Percentiles rank a stretch among this genome's conserved stretches.
phyloP scores from a whole-genome alignment of 2,329 filamentous ascomycete species.

The Diplocarpon mali region DNA sequence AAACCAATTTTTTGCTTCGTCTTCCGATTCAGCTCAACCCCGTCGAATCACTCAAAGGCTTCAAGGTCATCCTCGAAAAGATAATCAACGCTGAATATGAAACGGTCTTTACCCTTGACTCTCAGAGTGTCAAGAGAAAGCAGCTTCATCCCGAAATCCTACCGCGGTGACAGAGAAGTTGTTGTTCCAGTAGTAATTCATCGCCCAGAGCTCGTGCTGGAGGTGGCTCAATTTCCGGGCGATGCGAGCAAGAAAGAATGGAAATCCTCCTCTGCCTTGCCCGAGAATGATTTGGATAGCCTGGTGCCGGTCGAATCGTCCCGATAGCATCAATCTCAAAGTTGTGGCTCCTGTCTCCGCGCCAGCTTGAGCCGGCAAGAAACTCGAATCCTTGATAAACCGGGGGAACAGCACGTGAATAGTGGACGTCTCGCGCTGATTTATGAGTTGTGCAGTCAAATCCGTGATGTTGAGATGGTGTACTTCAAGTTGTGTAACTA shows the following conservation, averaged over 20 bases:
- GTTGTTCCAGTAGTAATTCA: background rate
- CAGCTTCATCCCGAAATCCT: background rate
- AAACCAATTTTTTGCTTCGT: background rate
- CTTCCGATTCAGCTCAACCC: background rate
- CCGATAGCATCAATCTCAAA: conserved; percentile 1
- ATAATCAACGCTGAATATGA: conserved; percentile 2
- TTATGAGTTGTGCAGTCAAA: too few relatives aligned
- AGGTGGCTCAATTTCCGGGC: background rate
- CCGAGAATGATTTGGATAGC: conserved; percentile 2
- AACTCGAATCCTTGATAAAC: background rate
- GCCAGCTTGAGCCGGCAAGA: background rate
- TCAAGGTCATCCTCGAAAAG: background rate
- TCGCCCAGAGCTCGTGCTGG: background rate
- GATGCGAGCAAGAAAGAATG: background rate
- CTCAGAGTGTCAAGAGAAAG: background rate
- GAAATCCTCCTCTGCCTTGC: background rate
- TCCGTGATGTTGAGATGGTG: too few relatives aligned
- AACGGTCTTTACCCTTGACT: background rate
- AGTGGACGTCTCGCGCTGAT: too few relatives aligned
- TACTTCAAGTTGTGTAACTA: too few relatives aligned
- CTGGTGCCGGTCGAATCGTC: background rate
- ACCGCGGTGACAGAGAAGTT: background rate
- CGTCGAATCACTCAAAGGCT: background rate
- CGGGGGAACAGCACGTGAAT: too few relatives aligned
- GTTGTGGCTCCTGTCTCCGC: background rate